Evolutionary conservation across 805 yeast genomes (phyloP).

Genomic region (Kuraishia piskuri): DNA sequence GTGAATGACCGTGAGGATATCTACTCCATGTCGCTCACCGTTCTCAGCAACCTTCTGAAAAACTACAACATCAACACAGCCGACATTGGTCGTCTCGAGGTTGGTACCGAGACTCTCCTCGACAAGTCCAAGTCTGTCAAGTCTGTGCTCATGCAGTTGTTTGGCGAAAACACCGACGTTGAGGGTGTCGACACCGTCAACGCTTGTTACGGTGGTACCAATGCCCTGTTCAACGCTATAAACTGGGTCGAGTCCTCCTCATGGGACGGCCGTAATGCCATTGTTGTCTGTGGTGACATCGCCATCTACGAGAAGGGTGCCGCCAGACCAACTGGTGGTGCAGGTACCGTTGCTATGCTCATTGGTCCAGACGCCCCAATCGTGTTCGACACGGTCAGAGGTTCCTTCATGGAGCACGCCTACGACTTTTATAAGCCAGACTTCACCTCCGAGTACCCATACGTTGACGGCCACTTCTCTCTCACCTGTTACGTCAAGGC

Average conservation of each 20-base stretch:
- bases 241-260: slow-evolving; percentile 94
- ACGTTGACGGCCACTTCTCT: slow-evolving; percentile 95
- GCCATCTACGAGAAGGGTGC: slow-evolving; percentile 96
- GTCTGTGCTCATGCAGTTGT: slow-evolving; percentile 89
- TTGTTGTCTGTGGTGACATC: slow-evolving; percentile 96
- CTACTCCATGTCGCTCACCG: slow-evolving; percentile 92
- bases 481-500: slow-evolving; percentile 91
- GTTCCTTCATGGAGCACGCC: slow-evolving; percentile 92
- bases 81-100: slow-evolving; percentile 89
- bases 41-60: slow-evolving; percentile 60
- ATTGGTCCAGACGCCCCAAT: slow-evolving; percentile 98
- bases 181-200: slow-evolving; percentile 95
- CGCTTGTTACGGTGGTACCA: slow-evolving; percentile 98
- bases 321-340: slow-evolving; percentile 99
- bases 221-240: slow-evolving; percentile 85
- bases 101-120: slow-evolving; percentile 94
- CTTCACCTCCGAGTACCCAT: slow-evolving; percentile 92
- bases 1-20: slow-evolving; percentile 97
- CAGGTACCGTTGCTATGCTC: slow-evolving; percentile 89
- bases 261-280: slow-evolving; percentile 98
- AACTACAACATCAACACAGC: slow-evolving; percentile 78
- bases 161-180: slow-evolving; percentile 80
- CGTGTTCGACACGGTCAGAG: slow-evolving; percentile 83
- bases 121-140: slow-evolving; percentile 97
- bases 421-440: slow-evolving; percentile 98